Evolutionary conservation across 2,329 filamentous ascomycete genomes (phyloP).

Genomic region (Penicillium hordei): DNA sequence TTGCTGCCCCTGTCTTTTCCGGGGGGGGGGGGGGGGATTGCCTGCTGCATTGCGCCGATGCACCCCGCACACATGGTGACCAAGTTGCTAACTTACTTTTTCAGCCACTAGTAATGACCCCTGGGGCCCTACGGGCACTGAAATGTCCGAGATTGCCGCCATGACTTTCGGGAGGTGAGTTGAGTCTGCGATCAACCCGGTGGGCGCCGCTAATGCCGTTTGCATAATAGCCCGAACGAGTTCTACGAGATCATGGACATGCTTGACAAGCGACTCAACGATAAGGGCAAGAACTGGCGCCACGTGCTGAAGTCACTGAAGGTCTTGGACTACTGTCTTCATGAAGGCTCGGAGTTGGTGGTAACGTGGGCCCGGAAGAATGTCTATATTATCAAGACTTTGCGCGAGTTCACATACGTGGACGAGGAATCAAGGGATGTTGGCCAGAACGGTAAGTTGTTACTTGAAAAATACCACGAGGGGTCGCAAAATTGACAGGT

Average conservation of each 20-base stretch:
- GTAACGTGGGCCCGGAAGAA: conserved; percentile 98
- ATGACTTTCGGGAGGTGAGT: conserved; percentile 95
- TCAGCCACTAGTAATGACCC: conserved; percentile 96
- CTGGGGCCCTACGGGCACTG: conserved; percentile 95
- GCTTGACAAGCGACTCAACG: conserved; percentile 96
- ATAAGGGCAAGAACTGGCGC: conserved; percentile 99
- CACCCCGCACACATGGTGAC: conserved; percentile 1
- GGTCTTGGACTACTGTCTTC: conserved; percentile 94
- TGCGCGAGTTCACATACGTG: conserved; percentile 94
- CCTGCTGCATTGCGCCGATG: conserved; percentile 4
- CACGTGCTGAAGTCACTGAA: conserved; percentile 97
- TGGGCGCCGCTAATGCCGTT: conserved; percentile 12
- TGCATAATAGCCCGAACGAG: conserved; percentile 71
- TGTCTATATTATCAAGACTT: conserved; percentile 96
- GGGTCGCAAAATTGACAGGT: neutral
- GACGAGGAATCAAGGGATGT: conserved; percentile 96
- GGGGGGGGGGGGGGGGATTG: neutral
- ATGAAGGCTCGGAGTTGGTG: conserved; percentile 93
- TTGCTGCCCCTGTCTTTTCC: conserved; percentile 6
- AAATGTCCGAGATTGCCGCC: conserved; percentile 98
- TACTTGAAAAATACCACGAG: neutral
- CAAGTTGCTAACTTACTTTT: conserved; percentile 17
- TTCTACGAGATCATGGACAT: conserved; percentile 99
- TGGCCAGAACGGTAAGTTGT: conserved; percentile 81
- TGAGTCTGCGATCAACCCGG: conserved; percentile 15